phyloP scores from a whole-genome alignment of 140 eudicot species.

The Flaveria floridana region DNA sequence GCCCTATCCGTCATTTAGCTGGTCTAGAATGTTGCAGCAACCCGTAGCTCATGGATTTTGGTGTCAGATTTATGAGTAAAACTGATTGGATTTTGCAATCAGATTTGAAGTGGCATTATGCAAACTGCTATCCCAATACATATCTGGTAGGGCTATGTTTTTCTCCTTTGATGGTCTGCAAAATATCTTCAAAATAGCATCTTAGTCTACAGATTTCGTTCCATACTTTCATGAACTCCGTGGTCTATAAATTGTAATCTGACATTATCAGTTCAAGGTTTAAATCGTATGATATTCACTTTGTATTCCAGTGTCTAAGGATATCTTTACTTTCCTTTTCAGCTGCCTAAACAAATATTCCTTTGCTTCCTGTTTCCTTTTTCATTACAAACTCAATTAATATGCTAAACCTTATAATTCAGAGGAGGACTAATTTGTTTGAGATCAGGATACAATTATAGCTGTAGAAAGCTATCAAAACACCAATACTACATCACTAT shows the following conservation, averaged over 20 bases:
- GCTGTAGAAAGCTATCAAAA: background rate
- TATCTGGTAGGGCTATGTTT: background rate
- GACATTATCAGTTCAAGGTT: slow-evolving; percentile 4
- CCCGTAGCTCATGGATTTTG: background rate
- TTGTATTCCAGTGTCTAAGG: too few species aligned
- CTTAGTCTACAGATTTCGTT: background rate
- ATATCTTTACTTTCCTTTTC: too few species aligned
- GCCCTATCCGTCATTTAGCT: too few species aligned
- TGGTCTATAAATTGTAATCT: background rate
- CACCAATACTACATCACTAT: background rate
- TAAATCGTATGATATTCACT: background rate
- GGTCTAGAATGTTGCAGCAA: background rate
- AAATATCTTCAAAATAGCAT: background rate
- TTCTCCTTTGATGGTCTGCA: background rate
- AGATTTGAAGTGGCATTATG: slow-evolving; percentile 15
- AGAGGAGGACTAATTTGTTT: background rate
- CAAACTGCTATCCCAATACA: background rate
- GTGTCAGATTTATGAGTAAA: background rate
- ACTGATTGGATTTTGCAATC: background rate
- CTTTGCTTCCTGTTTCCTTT: too few species aligned
- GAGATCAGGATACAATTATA: background rate
- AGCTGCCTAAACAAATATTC: too few species aligned
- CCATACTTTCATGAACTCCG: slow-evolving; percentile 1
- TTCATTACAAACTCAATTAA: background rate
- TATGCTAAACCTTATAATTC: slow-evolving; percentile 7